These are phyloP conservation scores for Nannochloris sp. DNA, from an alignment of 139 green algal genomes.

Conservation along the genomic window DNA sequence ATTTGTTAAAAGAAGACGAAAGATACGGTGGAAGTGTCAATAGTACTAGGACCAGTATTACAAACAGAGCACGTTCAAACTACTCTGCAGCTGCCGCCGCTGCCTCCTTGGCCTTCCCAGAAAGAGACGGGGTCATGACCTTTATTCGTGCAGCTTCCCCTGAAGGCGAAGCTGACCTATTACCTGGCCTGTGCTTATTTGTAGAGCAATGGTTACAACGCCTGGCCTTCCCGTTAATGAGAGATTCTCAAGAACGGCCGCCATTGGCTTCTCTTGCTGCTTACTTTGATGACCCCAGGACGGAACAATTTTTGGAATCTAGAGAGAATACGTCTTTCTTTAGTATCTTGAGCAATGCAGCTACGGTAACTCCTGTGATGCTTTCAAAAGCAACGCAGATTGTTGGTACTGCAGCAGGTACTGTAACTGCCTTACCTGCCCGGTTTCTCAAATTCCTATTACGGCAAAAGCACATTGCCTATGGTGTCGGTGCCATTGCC, in stretches of 20 bases:
- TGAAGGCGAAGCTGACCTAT: slow-evolving; percentile 32
- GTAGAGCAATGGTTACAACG: slow-evolving; percentile 20
- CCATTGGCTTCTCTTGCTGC: slow-evolving; percentile 19
- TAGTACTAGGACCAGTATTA: neutral
- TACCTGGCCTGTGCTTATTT: slow-evolving; percentile 50
- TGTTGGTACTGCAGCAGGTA: no score
- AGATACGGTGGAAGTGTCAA: neutral
- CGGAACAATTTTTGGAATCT: slow-evolving; percentile 12
- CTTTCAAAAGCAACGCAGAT: no score
- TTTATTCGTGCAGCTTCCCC: slow-evolving; percentile 34
- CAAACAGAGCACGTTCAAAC: neutral
- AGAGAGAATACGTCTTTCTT: no score
- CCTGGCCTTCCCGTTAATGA: slow-evolving; percentile 39
- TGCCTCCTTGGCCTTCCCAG: neutral
- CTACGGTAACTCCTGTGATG: no score
- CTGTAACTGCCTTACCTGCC: no score
- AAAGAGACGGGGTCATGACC: slow-evolving; percentile 14
- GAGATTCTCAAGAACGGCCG: slow-evolving; percentile 19
- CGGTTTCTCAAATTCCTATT: no score
- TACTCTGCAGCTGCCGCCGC: neutral
- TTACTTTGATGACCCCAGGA: slow-evolving; percentile 48
- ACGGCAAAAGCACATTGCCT: neutral
- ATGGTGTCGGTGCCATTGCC: neutral
- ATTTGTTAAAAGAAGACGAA: slow-evolving; percentile 21
- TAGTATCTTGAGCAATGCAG: no score